Evolutionary conservation across 805 yeast species (phyloP).

Genomic region (Candida dajiaensis): DNA sequence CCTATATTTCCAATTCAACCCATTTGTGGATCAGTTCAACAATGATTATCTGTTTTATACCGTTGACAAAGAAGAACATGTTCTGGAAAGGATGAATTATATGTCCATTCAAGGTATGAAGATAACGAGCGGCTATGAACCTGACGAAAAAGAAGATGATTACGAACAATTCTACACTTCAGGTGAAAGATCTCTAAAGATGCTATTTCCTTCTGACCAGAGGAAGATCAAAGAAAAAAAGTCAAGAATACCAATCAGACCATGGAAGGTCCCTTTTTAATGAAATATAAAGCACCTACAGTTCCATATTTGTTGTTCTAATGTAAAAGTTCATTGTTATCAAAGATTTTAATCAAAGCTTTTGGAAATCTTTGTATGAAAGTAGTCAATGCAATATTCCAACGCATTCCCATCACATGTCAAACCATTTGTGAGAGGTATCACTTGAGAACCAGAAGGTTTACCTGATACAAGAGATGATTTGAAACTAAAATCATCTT

Average conservation of each 20-base stretch:
- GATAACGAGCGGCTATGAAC: neutral
- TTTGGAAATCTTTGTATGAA: conserved; percentile 9
- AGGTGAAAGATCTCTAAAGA: neutral
- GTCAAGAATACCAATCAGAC: neutral
- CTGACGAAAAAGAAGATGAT: neutral
- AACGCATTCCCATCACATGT: conserved; percentile 10
- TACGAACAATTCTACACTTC: neutral
- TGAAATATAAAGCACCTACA: neutral
- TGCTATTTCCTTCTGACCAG: neutral
- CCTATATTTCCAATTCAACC: conserved; percentile 26
- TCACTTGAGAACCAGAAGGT: conserved; percentile 1
- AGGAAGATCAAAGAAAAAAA: neutral
- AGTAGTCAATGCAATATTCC: conserved; percentile 10
- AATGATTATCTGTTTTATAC: neutral
- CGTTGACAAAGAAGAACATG: neutral
- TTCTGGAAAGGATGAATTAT: neutral
- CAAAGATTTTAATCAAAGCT: neutral
- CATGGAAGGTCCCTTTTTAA: conserved; percentile 1
- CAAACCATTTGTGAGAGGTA: conserved; percentile 13
- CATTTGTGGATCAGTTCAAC: neutral
- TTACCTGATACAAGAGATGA: conserved; percentile 5
- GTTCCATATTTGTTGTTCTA: no score
- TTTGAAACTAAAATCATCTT: conserved; percentile 4
- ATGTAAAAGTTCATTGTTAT: neutral
- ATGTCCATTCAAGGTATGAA: neutral